A percentile compares a stretch with the other conserved stretches of the same genome.
Conservation (phyloP, 2,329 filamentous ascomycete genomes). For the Pestalotiopsis sp. region DNA sequence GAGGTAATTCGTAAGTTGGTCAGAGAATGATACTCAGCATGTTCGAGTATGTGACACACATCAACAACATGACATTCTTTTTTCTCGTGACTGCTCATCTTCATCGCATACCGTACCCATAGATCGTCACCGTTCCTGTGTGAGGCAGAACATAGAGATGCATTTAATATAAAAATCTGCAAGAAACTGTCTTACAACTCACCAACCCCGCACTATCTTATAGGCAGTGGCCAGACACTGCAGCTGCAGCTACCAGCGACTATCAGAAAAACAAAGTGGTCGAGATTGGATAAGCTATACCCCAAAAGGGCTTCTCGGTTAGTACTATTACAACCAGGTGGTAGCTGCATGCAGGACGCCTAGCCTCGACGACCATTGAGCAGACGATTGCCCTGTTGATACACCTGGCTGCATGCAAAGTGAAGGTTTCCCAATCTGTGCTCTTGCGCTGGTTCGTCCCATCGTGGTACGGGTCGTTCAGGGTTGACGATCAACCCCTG, state of each 20-base stretch:
- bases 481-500: constrained; percentile 15
- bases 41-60: too few species aligned
- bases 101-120: background rate
- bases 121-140: background rate
- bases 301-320: background rate
- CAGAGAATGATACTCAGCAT: background rate
- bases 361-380: constrained; percentile 3
- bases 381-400: background rate
- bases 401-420: constrained; percentile 20
- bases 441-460: constrained; percentile 25
- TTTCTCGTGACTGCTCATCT: background rate
- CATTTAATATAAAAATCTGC: background rate
- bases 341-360: background rate
- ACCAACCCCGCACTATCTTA: background rate
- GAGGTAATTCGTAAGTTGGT: background rate
- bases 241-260: background rate
- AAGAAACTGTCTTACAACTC: background rate
- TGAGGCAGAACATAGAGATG: background rate
- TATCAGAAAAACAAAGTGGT: background rate
- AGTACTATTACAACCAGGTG: background rate
- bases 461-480: constrained; percentile 17
- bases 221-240: background rate
- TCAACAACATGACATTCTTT: background rate
- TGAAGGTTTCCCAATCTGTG: constrained; percentile 17
- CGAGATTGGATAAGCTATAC: background rate